phyloP scores from a whole-genome alignment of 1,284 basidiomycete genomes.

The Ustilago esculenta region DNA sequence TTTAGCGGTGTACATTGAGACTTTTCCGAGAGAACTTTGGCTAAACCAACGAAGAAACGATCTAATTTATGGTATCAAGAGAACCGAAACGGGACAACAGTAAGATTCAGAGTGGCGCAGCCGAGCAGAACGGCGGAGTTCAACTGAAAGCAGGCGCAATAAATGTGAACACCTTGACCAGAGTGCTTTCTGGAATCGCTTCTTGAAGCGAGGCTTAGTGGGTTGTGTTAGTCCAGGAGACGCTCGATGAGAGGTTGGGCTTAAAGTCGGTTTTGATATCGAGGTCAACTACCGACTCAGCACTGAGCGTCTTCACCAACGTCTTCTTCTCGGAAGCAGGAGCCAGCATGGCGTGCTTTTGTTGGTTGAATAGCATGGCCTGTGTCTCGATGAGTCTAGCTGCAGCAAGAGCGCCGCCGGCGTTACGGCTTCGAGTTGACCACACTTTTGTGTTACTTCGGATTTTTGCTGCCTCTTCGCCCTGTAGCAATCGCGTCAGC shows the following conservation, averaged over 20 bases:
- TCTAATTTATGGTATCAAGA: too few relatives aligned
- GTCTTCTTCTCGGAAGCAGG: neutral
- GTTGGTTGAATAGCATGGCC: constrained; percentile 24
- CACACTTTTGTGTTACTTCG: constrained; percentile 42
- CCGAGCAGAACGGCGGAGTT: too few relatives aligned
- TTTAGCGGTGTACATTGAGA: too few relatives aligned
- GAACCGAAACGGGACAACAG: too few relatives aligned
- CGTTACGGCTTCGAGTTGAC: constrained; percentile 41
- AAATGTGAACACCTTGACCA: too few relatives aligned
- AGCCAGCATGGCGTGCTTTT: constrained; percentile 10
- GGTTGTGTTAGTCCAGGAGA: constrained; percentile 12
- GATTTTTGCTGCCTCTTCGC: constrained; percentile 35
- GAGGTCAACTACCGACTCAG: neutral
- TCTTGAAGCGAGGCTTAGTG: neutral
- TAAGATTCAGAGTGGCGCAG: too few relatives aligned
- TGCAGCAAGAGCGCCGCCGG: constrained; percentile 49
- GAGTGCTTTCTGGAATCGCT: too few relatives aligned
- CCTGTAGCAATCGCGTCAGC: constrained; percentile 33
- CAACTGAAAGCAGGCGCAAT: too few relatives aligned
- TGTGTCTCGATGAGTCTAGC: constrained; percentile 48
- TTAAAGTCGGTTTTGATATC: constrained; percentile 4
- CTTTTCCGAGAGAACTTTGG: too few relatives aligned
- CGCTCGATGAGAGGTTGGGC: constrained; percentile 7
- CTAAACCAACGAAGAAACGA: too few relatives aligned
- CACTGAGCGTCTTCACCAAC: neutral